These are phyloP conservation scores for Camellia oleifera DNA, from an alignment of 179 eudicot species.

Conservation along the genomic window DNA sequence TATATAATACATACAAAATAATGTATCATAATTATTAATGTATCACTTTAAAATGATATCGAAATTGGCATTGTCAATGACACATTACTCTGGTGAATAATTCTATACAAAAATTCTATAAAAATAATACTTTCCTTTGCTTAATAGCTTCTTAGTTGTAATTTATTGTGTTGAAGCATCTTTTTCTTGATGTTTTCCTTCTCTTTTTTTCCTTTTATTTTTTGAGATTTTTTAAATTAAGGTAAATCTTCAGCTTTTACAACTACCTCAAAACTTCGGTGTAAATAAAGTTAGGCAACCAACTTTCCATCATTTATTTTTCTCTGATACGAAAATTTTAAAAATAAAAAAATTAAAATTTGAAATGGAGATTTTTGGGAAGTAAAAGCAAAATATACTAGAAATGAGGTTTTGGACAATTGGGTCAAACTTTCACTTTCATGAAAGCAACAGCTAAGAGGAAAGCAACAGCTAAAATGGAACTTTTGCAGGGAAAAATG, in stretches of 20 bases:
- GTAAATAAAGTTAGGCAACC: conserved; percentile 17
- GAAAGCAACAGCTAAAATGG: conserved; percentile 67
- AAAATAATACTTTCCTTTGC: no score
- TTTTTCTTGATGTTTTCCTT: not conserved
- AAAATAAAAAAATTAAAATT: not conserved
- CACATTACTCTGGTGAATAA: no score
- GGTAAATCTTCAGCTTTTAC: not conserved
- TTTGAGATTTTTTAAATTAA: not conserved
- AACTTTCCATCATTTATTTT: not conserved
- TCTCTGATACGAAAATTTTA: not conserved
- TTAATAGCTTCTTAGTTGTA: not conserved
- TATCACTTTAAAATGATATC: no score
- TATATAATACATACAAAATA: no score
- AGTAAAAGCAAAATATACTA: conserved; percentile 16
- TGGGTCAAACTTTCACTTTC: conserved; percentile 60
- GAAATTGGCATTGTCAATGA: no score
- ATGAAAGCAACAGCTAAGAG: conserved; percentile 66
- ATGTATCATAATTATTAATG: no score
- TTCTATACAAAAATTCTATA: no score
- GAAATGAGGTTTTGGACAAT: conserved; percentile 5
- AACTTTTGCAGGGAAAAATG: conserved; percentile 37
- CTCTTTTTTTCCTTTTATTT: not conserved
- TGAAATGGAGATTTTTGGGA: not conserved
- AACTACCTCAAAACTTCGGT: not conserved
- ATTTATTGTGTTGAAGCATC: not conserved